phyloP scores from a whole-genome alignment of 2,329 filamentous ascomycete species.

The Emericellopsis cladophorae region DNA sequence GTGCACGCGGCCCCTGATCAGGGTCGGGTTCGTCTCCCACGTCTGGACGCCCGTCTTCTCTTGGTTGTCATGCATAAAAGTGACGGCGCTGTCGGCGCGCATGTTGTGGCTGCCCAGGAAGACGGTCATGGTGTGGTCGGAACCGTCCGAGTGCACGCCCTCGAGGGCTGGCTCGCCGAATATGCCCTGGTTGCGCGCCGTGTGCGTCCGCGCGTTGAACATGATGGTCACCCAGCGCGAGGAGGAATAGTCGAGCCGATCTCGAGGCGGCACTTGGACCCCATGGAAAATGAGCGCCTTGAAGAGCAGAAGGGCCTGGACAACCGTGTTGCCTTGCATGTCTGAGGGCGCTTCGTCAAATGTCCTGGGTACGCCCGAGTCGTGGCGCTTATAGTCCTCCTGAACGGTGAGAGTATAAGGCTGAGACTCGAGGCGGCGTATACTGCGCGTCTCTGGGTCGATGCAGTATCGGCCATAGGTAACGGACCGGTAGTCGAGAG shows the following conservation, averaged over 20 bases:
- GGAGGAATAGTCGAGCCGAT: constrained; percentile 11
- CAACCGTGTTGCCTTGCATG: constrained; percentile 13
- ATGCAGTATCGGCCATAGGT: constrained; percentile 12
- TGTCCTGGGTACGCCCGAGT: constrained; percentile 10
- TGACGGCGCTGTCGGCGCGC: constrained; percentile 11
- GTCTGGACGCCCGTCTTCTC: constrained; percentile 9
- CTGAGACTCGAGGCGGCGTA: constrained; percentile 13
- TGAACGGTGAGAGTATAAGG: constrained; percentile 11
- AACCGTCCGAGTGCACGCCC: constrained; percentile 16
- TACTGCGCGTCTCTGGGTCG: constrained; percentile 8
- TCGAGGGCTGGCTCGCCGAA: constrained; percentile 15
- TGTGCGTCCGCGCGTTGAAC: constrained; percentile 14
- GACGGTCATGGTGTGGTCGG: constrained; percentile 16
- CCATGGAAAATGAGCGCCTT: constrained; percentile 13
- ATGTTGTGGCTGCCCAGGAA: constrained; percentile 14
- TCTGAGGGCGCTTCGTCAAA: constrained; percentile 13
- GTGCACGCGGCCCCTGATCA: constrained; percentile 10
- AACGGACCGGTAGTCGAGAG: constrained; percentile 10
- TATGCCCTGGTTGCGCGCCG: constrained; percentile 6
- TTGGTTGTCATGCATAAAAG: constrained; percentile 12
- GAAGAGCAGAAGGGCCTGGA: constrained; percentile 16
- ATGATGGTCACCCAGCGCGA: constrained; percentile 11
- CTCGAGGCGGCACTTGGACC: constrained; percentile 6
- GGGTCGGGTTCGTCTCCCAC: constrained; percentile 8
- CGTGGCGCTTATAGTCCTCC: constrained; percentile 15